Conservation (phyloP, 305 asterid species). For the Fraxinus dipetala region DNA sequence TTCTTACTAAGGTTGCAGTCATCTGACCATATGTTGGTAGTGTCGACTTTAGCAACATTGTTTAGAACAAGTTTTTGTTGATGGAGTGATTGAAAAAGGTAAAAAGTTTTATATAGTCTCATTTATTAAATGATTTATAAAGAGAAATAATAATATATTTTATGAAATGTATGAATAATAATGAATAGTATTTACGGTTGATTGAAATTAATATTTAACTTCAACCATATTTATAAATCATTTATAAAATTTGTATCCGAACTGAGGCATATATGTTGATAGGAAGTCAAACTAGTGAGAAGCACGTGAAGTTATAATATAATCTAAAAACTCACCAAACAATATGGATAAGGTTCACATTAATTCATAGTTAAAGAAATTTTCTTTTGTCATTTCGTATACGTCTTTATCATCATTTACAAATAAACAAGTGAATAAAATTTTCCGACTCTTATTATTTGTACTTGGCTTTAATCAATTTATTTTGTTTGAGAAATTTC, state of each 20-base stretch:
- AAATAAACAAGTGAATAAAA: not conserved
- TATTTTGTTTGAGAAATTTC: no score
- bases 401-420: not conserved
- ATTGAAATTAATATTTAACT: not conserved
- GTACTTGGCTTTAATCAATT: not conserved
- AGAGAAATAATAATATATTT: not conserved
- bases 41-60: not conserved
- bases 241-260: not conserved
- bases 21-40: not conserved
- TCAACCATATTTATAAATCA: no score
- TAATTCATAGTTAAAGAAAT: not conserved
- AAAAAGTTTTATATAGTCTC: no score
- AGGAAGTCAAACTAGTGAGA: not conserved
- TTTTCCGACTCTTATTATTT: no score
- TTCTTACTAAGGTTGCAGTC: not conserved
- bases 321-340: not conserved
- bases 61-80: not conserved
- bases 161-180: no score
- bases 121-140: not conserved
- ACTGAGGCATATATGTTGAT: not conserved
- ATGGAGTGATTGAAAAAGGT: not conserved
- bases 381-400: not conserved
- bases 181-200: not conserved
- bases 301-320: not conserved
- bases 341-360: not conserved